Conservation (phyloP, 2,329 filamentous ascomycete genomes). For the Cladobotryum protrusum region DNA sequence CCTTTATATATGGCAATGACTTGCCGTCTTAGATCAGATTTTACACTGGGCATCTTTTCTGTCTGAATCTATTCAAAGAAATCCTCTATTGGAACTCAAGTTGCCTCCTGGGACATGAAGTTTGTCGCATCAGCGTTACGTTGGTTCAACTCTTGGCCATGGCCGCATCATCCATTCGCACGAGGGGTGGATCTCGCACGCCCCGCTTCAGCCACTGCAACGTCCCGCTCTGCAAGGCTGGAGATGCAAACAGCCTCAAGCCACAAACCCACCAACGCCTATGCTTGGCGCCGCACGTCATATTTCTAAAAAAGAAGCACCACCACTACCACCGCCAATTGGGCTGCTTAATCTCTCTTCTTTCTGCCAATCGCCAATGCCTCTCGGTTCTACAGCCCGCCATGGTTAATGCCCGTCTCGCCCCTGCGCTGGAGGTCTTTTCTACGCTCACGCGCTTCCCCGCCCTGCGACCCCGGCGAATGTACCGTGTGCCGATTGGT, state of each 20-base stretch:
- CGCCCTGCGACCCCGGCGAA: slow-evolving; percentile 16
- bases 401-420: slow-evolving; percentile 6
- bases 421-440: slow-evolving; percentile 17
- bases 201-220: slow-evolving; percentile 14
- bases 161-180: too few relatives aligned
- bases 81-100: too few relatives aligned
- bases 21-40: slow-evolving; percentile 60
- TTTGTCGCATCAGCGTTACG: too few relatives aligned
- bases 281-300: not conserved
- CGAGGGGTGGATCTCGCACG: too few relatives aligned
- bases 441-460: slow-evolving; percentile 18
- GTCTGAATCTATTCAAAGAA: too few relatives aligned
- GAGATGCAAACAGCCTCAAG: slow-evolving; percentile 7
- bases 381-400: not conserved
- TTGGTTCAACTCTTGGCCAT: not conserved
- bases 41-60: slow-evolving; percentile 28
- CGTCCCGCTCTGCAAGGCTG: slow-evolving; percentile 9
- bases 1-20: slow-evolving; percentile 90
- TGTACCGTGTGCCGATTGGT: slow-evolving; percentile 11
- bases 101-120: too few relatives aligned
- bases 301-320: not conserved
- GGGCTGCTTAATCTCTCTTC: too few relatives aligned
- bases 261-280: slow-evolving; percentile 9
- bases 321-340: not conserved
- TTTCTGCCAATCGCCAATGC: not conserved